Percentiles rank a stretch among this genome's conserved stretches.
phyloP scores from a whole-genome alignment of 2,329 filamentous ascomycete species.

The Colletotrichum orbiculare region DNA sequence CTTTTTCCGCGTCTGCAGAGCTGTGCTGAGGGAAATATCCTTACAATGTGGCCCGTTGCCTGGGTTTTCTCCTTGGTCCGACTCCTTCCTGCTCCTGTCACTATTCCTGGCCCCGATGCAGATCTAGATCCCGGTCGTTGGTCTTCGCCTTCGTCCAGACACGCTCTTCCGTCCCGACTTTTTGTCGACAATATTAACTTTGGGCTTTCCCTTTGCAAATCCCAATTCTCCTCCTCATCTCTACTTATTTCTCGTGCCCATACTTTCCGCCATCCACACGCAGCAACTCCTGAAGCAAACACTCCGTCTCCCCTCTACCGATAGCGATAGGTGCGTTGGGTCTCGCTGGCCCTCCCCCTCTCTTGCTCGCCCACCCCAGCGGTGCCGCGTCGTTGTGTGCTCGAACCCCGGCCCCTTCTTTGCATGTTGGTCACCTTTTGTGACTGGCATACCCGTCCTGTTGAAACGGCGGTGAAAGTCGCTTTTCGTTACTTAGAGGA shows the following conservation, averaged over 20 bases:
- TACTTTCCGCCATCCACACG: slow-evolving; percentile 4
- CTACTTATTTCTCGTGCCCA: background rate
- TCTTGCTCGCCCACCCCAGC: slow-evolving; percentile 5
- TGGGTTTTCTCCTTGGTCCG: too few species aligned
- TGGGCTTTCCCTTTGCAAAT: background rate
- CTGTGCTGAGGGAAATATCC: background rate
- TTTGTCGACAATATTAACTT: background rate
- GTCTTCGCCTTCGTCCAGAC: too few species aligned
- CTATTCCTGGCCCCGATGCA: too few species aligned
- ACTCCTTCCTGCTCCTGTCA: too few species aligned
- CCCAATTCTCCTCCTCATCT: background rate
- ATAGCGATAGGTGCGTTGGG: slow-evolving; percentile 23
- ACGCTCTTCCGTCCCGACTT: background rate
- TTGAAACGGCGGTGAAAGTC: slow-evolving; percentile 39
- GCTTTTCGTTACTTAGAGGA: background rate
- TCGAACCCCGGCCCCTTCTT: slow-evolving; percentile 25
- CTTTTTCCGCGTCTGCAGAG: slow-evolving; percentile 18
- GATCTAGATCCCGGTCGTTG: too few species aligned
- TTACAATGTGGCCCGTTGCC: too few species aligned
- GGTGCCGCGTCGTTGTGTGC: slow-evolving; percentile 8
- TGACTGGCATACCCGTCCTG: slow-evolving; percentile 13
- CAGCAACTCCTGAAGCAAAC: background rate
- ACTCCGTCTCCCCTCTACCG: slow-evolving; percentile 13
- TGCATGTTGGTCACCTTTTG: slow-evolving; percentile 27
- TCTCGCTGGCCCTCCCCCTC: slow-evolving; percentile 25